Conservation (phyloP, 2,329 filamentous ascomycete species). For the Gnomoniopsis sp. region DNA sequence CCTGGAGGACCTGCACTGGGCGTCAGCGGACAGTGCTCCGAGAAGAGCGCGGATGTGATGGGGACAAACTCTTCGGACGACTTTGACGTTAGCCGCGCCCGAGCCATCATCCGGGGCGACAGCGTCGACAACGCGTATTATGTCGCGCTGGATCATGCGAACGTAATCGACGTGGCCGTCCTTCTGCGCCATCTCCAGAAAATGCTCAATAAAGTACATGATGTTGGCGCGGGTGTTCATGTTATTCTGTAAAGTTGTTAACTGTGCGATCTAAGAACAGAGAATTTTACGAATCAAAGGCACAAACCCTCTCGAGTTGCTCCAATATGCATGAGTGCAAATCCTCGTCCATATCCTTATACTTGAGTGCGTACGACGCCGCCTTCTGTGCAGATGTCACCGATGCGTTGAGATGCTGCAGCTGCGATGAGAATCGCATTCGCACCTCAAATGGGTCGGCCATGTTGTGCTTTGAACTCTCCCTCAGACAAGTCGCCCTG, state of each 20-base stretch:
- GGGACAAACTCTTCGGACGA: slow-evolving; percentile 68
- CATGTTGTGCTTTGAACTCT: slow-evolving; percentile 34
- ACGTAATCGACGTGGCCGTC: slow-evolving; percentile 79
- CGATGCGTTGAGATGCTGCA: slow-evolving; percentile 88
- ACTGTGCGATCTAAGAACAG: background rate
- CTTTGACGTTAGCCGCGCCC: slow-evolving; percentile 89
- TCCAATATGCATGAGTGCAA: slow-evolving; percentile 96
- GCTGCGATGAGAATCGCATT: slow-evolving; percentile 89
- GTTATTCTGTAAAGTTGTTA: slow-evolving; percentile 58
- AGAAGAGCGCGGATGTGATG: background rate
- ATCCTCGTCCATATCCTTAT: slow-evolving; percentile 94
- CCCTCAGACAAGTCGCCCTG: too few species aligned
- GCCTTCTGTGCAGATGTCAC: slow-evolving; percentile 87
- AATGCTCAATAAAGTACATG: slow-evolving; percentile 97
- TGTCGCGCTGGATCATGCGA: slow-evolving; percentile 92
- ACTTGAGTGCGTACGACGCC: slow-evolving; percentile 90
- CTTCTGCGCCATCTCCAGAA: slow-evolving; percentile 79
- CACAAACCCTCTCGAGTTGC: slow-evolving; percentile 75
- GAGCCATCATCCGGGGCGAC: slow-evolving; percentile 85
- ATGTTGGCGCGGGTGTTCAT: slow-evolving; percentile 99
- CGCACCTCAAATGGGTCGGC: slow-evolving; percentile 95
- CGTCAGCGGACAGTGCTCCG: too few species aligned
- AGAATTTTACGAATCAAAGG: background rate
- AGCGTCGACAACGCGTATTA: slow-evolving; percentile 84
- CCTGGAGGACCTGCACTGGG: slow-evolving; percentile 57